A percentile compares a stretch with the other conserved stretches of the same genome.
Conservation (phyloP, 306 rosid species). For the Inga leiocalycina region DNA sequence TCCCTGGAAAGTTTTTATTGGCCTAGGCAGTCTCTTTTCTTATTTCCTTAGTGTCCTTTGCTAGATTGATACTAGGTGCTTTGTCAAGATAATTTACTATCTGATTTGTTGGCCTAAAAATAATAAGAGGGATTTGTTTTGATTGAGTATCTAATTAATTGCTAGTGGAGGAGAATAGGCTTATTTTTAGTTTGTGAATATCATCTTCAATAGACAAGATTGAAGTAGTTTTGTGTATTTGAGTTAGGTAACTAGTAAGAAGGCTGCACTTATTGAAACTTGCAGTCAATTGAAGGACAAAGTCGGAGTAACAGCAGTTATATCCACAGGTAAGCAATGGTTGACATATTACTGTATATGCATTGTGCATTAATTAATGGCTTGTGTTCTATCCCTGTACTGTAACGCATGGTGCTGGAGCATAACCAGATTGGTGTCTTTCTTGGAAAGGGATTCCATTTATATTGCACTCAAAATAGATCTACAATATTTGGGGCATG, state of each 20-base stretch:
- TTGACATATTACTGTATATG: slow-evolving; percentile 19
- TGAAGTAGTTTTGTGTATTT: slow-evolving; percentile 22
- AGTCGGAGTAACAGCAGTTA: slow-evolving; percentile 64
- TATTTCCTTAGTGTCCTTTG: slow-evolving; percentile 14
- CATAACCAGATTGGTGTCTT: background rate
- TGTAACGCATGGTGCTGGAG: background rate
- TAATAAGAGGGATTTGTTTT: background rate
- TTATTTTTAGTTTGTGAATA: background rate
- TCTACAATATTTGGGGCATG: background rate
- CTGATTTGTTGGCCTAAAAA: background rate
- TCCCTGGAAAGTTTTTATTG: slow-evolving; percentile 27
- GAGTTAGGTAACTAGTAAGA: slow-evolving; percentile 82
- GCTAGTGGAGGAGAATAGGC: slow-evolving; percentile 6
- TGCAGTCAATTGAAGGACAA: slow-evolving; percentile 68
- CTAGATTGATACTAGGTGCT: slow-evolving; percentile 17
- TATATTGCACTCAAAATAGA: background rate
- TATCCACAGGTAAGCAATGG: slow-evolving; percentile 63
- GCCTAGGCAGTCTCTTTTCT: slow-evolving; percentile 19
- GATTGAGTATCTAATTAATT: slow-evolving; percentile 15
- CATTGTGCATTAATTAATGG: slow-evolving; percentile 4
- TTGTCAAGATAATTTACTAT: slow-evolving; percentile 29
- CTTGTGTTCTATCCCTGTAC: slow-evolving; percentile 15
- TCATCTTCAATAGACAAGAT: slow-evolving; percentile 16
- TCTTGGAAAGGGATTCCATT: background rate
- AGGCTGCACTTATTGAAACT: slow-evolving; percentile 77